A percentile compares a stretch with the other conserved stretches of the same genome.
These are phyloP conservation scores for Chlamydomonas applanata DNA, from an alignment of 139 green algal species.

Conservation along the genomic window DNA sequence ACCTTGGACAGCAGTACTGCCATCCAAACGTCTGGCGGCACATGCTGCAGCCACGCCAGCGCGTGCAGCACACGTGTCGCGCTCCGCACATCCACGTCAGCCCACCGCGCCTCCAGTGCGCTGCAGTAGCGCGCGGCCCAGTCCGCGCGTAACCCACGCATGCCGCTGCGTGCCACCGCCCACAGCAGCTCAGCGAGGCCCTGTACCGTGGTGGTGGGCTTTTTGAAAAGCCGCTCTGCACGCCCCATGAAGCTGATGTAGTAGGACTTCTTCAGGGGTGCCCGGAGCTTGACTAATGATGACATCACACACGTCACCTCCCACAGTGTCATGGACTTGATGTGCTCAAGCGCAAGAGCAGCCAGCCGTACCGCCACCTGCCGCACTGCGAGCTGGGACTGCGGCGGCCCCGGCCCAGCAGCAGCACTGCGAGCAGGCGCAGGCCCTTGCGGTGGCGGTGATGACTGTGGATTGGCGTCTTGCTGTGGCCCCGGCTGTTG, in stretches of 20 bases:
- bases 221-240: not conserved
- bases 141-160: slow-evolving; percentile 7
- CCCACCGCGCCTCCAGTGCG: not conserved
- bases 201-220: not conserved
- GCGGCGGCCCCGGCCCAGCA: too few species aligned
- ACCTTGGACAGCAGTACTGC: slow-evolving; percentile 1
- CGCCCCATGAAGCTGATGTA: slow-evolving; percentile 14
- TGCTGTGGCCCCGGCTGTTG: not conserved
- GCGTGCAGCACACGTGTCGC: not conserved
- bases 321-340: not conserved
- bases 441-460: too few species aligned
- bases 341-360: not conserved
- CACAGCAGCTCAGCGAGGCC: slow-evolving; percentile 15
- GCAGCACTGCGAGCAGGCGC: not conserved
- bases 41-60: slow-evolving; percentile 1
- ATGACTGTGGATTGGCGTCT: not conserved
- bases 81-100: not conserved
- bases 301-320: slow-evolving; percentile 10
- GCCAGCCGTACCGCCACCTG: not conserved
- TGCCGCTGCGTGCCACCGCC: slow-evolving; percentile 12
- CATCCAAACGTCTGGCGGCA: not conserved
- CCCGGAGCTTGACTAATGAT: not conserved
- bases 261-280: not conserved
- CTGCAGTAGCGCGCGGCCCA: slow-evolving; percentile 11
- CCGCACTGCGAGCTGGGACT: not conserved